Evolutionary conservation across 495 filamentous ascomycete species (phyloP).

Genomic region (Neurospora sp.): DNA sequence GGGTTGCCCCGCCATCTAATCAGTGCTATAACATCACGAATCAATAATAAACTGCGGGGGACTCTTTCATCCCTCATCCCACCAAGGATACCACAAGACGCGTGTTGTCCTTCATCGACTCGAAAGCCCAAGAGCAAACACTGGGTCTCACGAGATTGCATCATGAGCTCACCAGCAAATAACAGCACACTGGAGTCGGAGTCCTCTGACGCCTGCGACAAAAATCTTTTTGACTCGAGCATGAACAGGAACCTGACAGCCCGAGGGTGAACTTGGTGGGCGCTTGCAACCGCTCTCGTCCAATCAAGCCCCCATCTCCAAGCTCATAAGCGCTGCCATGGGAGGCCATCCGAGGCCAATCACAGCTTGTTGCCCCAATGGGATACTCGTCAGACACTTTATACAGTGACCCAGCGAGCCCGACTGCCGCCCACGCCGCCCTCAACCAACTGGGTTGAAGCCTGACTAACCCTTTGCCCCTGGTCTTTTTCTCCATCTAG

Average conservation of each 20-base stretch:
- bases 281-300: slow-evolving; percentile 16
- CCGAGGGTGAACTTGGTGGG: slow-evolving; percentile 4
- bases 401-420: not conserved
- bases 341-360: slow-evolving; percentile 17
- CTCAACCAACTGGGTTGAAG: not conserved
- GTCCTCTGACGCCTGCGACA: not conserved
- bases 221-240: not conserved
- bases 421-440: slow-evolving; percentile 12
- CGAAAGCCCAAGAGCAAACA: not conserved
- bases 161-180: not conserved
- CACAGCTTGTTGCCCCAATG: slow-evolving; percentile 11
- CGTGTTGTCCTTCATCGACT: not conserved
- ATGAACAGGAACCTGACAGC: not conserved
- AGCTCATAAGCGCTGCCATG: slow-evolving; percentile 20
- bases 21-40: not conserved
- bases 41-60: not conserved
- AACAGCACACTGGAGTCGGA: not conserved
- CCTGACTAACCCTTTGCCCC: not conserved
- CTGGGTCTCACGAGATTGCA: not conserved
- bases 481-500: not conserved
- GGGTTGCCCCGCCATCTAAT: not conserved
- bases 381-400: not conserved
- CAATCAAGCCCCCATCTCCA: slow-evolving; percentile 13
- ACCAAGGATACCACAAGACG: not conserved
- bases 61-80: not conserved